Evolutionary conservation across 75 land plant species (phyloP), one percentile per base, ranked within the genome.

Genomic region (Pinus taeda): DNA sequence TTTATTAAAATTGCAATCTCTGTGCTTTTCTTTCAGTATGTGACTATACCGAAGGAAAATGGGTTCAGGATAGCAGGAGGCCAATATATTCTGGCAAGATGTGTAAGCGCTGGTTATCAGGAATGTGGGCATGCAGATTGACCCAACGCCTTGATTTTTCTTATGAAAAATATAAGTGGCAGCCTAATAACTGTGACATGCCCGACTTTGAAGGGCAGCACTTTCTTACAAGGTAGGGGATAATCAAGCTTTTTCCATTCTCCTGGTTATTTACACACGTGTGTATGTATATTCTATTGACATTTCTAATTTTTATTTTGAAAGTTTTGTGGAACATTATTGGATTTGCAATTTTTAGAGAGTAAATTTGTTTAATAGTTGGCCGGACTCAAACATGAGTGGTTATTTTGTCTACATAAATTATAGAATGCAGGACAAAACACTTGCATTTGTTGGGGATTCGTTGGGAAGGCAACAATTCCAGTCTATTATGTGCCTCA

Each of bases 401-500:
- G 96, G 96, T 91, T 91, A 76, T 92, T 93, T 75, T 65, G 91
- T 57, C 77, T 95, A 15, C 81, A 78, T 87, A 88, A 92, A 45
- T 60, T 33, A 33, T 33, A 95, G 98, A 85, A 82, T 95, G 91
- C 79, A 75, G 78, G 74, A 90, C 82, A 93, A 92, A 84, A 90
- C 92, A 11, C 49, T 96, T 14, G 99, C 93, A 60, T 86, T 94
- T 75, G 78, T 96, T 53, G 97, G 97, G 24, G 97, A 93, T 76
- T 96, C 97, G 7, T 74, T 96, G 61, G 97, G 95, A 1, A 76
- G 91, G 60, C 99, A 93, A 63, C 99, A 96, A 75, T 92, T 84
- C 33, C 97, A 94, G 74, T 96, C 97, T 26, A 74, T 96, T 39
- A 87, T 96, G 86, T 96, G 99, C 74, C 89, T 96, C 93, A 37